Evolutionary conservation across 768 basidiomycete species (phyloP), one percentile per base, ranked within the genome.

Genomic region (Amylocystis lapponica): DNA sequence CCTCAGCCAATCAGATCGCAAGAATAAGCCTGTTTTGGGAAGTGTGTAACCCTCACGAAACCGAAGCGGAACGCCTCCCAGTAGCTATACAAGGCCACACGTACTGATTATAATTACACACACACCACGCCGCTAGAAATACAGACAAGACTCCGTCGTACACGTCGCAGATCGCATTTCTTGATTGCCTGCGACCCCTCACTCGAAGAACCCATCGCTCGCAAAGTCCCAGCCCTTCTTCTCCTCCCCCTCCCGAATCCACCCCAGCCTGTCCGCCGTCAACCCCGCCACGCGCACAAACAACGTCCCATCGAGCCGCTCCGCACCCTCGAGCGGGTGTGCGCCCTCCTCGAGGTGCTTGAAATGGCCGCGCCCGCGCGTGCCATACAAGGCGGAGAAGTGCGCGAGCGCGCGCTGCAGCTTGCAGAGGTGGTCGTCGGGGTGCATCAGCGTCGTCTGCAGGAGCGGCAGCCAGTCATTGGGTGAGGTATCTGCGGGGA

Each of bases 401-500:
- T 76, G 73, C 13, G 67, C 64, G 29, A 80, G 58, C 7, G 78
- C 67, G 16, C 79, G 67, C 49, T 72, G 71, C 22, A 70, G 54
- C 58, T 78, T 72, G 57, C 62, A 67, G 27, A 75, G 47, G 56
- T 79, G 75, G 46, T 84, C 79, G 48, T 81, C 76, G 0, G 78
- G 78, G 50, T 83, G 74, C 2, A 71, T 68, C 31, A 82, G 57
- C 2, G 75, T 64, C 5, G 67, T 68, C 38, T 78, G 66, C 25
- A 83, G 55, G 45, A 85, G 59, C 14, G 74, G 64, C 11, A 75
- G 66, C 85, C 82, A 86, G 2, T 75, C 67, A 47, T 83, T 80
- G 11, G 79, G 72, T 16, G 59, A 66, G 21, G 55, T 63, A 39
- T 58, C 60, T 9, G 55, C 58, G 21, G 74, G 66, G 20, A 64